phyloP scores from a whole-genome alignment of 768 basidiomycete species.

The Coprinopsis sp. region DNA sequence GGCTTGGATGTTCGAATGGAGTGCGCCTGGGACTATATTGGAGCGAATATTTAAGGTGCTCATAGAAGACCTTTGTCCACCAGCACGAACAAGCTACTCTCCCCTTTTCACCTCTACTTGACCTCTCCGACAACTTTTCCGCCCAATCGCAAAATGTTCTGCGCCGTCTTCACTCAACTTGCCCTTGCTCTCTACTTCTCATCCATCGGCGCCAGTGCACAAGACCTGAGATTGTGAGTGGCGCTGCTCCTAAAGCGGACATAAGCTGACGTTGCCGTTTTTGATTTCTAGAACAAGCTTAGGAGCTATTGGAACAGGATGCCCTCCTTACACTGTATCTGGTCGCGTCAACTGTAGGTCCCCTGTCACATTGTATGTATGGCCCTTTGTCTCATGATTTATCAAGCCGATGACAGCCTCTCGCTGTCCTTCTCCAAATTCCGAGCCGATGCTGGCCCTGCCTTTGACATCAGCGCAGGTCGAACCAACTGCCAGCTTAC shows the following conservation, averaged over 20 bases:
- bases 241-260: constrained; percentile 1
- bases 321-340: constrained; percentile 13
- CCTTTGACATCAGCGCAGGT: constrained; percentile 9
- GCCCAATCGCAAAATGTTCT: too few species aligned
- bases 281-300: constrained; percentile 3
- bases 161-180: too few species aligned
- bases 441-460: constrained; percentile 16
- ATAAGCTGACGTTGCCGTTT: not conserved
- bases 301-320: constrained; percentile 16
- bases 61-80: too few species aligned
- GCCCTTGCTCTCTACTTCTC: not conserved
- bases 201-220: constrained; percentile 3
- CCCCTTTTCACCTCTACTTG: too few species aligned
- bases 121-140: too few species aligned
- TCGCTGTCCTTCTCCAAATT: constrained; percentile 14
- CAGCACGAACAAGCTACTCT: too few species aligned
- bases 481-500: constrained; percentile 20
- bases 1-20: too few species aligned
- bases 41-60: too few species aligned
- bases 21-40: too few species aligned
- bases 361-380: not conserved
- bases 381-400: not conserved
- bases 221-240: too few species aligned
- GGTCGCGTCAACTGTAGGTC: constrained; percentile 12
- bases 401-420: constrained; percentile 11